Percentiles rank a stretch among this genome's conserved stretches.
Conservation (phyloP, 2,329 filamentous ascomycete species). For the Septoria linicola region DNA sequence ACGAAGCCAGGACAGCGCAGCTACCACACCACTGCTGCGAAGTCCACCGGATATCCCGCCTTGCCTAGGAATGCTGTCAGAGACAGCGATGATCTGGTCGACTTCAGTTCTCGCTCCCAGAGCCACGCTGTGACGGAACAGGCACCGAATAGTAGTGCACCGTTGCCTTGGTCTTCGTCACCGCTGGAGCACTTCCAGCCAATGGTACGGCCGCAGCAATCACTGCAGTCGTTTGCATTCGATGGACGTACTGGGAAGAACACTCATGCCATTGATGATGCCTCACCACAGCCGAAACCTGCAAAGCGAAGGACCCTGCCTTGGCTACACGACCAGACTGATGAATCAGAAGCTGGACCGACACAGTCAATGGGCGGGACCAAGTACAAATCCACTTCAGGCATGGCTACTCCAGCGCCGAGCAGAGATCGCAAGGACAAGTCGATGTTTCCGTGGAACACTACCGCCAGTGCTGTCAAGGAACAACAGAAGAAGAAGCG, state of each 20-base stretch:
- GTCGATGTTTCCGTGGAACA: constrained; percentile 63
- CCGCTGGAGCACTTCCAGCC: constrained; percentile 42
- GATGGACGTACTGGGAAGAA: constrained; percentile 11
- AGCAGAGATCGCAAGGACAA: constrained; percentile 37
- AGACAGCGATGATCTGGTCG: constrained; percentile 12
- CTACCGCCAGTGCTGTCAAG: constrained; percentile 70
- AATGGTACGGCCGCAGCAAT: constrained; percentile 18
- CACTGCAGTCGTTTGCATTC: constrained; percentile 24
- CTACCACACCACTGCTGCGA: constrained; percentile 25
- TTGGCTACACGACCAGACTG: constrained; percentile 48
- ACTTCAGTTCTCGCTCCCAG: constrained; percentile 28
- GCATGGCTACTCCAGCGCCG: constrained; percentile 43
- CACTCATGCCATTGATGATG: background rate
- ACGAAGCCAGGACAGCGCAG: constrained; percentile 14
- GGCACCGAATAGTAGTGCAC: constrained; percentile 53
- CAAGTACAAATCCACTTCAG: constrained; percentile 17
- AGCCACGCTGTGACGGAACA: constrained; percentile 35
- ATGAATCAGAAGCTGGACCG: constrained; percentile 25
- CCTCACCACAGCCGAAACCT: constrained; percentile 36
- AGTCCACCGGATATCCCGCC: constrained; percentile 30
- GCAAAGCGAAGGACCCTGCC: constrained; percentile 67
- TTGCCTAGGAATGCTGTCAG: constrained; percentile 22
- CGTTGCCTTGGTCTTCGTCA: constrained; percentile 67
- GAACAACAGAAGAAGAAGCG: constrained; percentile 73
- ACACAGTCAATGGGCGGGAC: constrained; percentile 10